Percentiles rank a stretch among this genome's conserved stretches.
Conservation (phyloP, 345 rosid species). For the Dimocarpus longan region DNA sequence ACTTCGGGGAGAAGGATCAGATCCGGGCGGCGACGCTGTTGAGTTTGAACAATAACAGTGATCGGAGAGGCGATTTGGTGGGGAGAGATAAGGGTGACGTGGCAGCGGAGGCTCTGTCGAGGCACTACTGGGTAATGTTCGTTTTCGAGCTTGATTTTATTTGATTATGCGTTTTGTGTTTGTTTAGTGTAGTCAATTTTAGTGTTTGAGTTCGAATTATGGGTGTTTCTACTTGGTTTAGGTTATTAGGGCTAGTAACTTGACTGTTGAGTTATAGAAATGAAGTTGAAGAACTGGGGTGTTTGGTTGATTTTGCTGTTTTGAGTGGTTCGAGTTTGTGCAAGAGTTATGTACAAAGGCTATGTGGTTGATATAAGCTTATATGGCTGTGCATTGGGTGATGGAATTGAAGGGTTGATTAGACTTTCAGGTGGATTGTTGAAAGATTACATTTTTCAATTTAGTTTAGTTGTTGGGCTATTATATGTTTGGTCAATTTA, state of each 20-base stretch:
- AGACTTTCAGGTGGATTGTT: background rate
- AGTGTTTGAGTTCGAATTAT: constrained; percentile 15
- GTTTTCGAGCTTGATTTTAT: constrained; percentile 31
- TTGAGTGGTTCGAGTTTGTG: background rate
- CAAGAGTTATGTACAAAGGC: no score
- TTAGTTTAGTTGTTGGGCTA: background rate
- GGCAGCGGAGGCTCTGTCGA: constrained; percentile 70
- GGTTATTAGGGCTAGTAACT: background rate
- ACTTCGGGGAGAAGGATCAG: constrained; percentile 84
- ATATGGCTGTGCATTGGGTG: background rate
- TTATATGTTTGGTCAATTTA: no score
- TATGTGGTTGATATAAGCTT: background rate
- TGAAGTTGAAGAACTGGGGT: background rate
- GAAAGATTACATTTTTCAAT: background rate
- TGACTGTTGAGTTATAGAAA: constrained; percentile 3
- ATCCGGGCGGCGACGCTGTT: constrained; percentile 80
- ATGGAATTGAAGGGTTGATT: background rate
- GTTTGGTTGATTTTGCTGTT: background rate
- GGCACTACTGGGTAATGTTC: constrained; percentile 84
- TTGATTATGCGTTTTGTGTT: constrained; percentile 7
- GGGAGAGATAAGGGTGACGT: constrained; percentile 57
- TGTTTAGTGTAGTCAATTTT: constrained; percentile 2
- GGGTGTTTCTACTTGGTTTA: background rate
- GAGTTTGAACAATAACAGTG: constrained; percentile 47
- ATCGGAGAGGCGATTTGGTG: constrained; percentile 49